Conservation (phyloP, 768 basidiomycete genomes). For the Artomyces pyxidatus region DNA sequence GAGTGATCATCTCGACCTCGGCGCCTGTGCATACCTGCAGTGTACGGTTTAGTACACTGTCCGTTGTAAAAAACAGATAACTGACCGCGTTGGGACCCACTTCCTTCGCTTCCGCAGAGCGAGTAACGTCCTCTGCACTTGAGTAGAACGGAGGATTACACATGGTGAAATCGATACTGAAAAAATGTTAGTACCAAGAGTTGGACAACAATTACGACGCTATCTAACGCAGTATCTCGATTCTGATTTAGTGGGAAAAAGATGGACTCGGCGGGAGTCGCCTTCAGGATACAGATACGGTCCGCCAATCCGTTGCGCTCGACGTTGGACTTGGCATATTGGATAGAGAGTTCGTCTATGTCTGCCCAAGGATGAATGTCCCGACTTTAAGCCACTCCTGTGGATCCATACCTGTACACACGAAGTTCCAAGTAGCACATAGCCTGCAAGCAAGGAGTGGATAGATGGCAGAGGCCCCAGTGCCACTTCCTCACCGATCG, state of each 20-base stretch:
- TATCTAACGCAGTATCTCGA: not conserved
- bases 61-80: not conserved
- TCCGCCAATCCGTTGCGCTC: slow-evolving; percentile 42
- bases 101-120: slow-evolving; percentile 56
- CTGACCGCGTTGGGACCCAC: slow-evolving; percentile 62
- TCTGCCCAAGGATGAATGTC: slow-evolving; percentile 37
- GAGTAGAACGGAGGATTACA: slow-evolving; percentile 96
- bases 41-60: not conserved
- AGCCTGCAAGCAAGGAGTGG: slow-evolving; percentile 62
- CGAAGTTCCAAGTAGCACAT: slow-evolving; percentile 46
- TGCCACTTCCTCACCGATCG: slow-evolving; percentile 55
- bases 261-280: slow-evolving; percentile 32
- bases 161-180: slow-evolving; percentile 73
- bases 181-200: not conserved
- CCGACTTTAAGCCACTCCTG: not conserved
- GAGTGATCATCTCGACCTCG: slow-evolving; percentile 80
- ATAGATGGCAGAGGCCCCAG: slow-evolving; percentile 87
- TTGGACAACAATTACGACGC: slow-evolving; percentile 1
- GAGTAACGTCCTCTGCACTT: slow-evolving; percentile 57
- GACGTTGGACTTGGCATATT: slow-evolving; percentile 51
- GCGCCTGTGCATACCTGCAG: slow-evolving; percentile 78
- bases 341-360: slow-evolving; percentile 55
- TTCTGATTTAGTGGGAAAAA: slow-evolving; percentile 32
- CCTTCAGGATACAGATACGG: slow-evolving; percentile 41
- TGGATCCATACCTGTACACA: slow-evolving; percentile 53